Conservation (phyloP, 202 grass and related monocot genomes). For the Zizania palustris region DNA sequence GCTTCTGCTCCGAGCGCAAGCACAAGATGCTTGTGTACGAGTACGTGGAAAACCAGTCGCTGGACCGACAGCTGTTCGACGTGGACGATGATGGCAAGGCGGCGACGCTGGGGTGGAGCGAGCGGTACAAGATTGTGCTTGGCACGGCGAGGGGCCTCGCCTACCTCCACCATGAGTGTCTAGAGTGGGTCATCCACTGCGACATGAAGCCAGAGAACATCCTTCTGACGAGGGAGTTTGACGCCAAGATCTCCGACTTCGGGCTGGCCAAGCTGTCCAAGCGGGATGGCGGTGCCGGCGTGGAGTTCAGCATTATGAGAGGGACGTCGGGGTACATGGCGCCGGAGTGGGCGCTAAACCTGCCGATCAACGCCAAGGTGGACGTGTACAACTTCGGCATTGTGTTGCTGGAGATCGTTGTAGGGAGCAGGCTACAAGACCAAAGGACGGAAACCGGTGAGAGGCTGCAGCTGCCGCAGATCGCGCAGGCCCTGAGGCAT, state of each 20-base stretch:
- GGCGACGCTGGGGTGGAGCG: conserved; percentile 3
- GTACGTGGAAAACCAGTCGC: conserved; percentile 41
- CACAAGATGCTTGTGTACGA: conserved; percentile 41
- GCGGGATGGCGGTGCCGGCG: conserved; percentile 19
- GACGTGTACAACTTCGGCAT: conserved; percentile 73
- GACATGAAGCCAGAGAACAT: conserved; percentile 46
- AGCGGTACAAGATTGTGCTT: conserved; percentile 25
- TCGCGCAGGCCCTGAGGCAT: conserved; percentile 18
- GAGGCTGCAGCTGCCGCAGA: conserved; percentile 16
- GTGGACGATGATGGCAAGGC: neutral
- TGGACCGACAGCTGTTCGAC: conserved; percentile 36
- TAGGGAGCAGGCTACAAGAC: conserved; percentile 18
- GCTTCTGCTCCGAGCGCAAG: conserved; percentile 42
- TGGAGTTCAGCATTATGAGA: conserved; percentile 39
- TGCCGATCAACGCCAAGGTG: conserved; percentile 57
- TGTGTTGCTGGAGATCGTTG: conserved; percentile 59
- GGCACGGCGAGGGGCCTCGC: conserved; percentile 31
- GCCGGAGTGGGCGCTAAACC: conserved; percentile 53
- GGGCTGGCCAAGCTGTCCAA: conserved; percentile 53
- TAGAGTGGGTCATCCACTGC: conserved; percentile 41
- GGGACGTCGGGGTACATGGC: conserved; percentile 56
- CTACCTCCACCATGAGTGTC: conserved; percentile 38
- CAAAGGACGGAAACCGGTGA: neutral
- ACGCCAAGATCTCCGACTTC: conserved; percentile 47
- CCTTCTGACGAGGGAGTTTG: conserved; percentile 9